These are phyloP conservation scores for Penicillium coffeae DNA, from an alignment of 495 filamentous ascomycete species.

Conservation along the genomic window DNA sequence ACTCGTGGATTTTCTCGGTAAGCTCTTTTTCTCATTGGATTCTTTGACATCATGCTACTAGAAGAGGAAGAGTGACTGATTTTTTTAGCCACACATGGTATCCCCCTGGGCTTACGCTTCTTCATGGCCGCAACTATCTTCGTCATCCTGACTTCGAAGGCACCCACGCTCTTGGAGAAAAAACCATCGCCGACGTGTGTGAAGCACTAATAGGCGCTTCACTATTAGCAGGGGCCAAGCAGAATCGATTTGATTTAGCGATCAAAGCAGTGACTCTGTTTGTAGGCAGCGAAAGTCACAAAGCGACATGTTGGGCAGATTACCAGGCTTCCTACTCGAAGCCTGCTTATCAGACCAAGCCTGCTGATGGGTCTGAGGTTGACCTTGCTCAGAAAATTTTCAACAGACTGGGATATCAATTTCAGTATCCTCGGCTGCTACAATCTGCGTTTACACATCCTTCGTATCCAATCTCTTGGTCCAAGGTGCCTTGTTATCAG, in stretches of 20 bases:
- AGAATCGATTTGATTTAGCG: conserved; percentile 69
- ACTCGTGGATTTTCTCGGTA: conserved; percentile 75
- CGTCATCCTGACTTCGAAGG: conserved; percentile 49
- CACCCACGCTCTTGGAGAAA: conserved; percentile 73
- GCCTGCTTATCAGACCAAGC: conserved; percentile 67
- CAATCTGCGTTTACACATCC: conserved; percentile 87
- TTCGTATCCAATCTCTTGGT: conserved; percentile 67
- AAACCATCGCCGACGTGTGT: conserved; percentile 94
- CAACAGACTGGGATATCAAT: conserved; percentile 69
- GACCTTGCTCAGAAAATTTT: conserved; percentile 66
- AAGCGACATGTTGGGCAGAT: conserved; percentile 61
- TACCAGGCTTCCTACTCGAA: conserved; percentile 68
- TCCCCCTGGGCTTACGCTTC: conserved; percentile 65
- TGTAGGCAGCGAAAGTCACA: conserved; percentile 65
- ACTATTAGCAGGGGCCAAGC: conserved; percentile 57
- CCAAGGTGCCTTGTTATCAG: conserved; percentile 83
- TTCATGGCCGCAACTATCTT: conserved; percentile 56
- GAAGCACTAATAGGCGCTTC: conserved; percentile 93
- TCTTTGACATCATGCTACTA: too few species aligned
- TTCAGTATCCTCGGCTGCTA: conserved; percentile 71
- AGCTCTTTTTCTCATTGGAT: conserved; percentile 9
- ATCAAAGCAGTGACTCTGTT: conserved; percentile 77
- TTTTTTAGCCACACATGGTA: conserved; percentile 69
- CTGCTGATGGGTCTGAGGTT: conserved; percentile 43
- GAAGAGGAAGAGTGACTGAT: too few species aligned